Base-by-base conservation (phyloP, 768 basidiomycete genomes). In the Hericium erinaceus region DNA sequence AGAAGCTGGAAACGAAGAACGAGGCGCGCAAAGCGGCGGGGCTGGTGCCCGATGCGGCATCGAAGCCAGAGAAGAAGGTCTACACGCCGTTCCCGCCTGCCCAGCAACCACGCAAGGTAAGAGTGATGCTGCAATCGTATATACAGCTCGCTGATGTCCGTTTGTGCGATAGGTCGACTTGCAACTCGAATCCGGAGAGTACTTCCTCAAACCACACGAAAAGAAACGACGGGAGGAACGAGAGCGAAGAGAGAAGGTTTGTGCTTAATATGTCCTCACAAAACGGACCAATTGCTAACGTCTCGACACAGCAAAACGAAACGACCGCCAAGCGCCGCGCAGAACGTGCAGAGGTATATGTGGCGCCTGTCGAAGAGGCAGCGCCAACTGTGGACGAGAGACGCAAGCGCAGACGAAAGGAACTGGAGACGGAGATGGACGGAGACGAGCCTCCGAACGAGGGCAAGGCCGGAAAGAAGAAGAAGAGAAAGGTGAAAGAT, bases 21-120 rank as follows among this genome's bases (percentile, higher is more conserved):
- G 82, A 80, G 62, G 84, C 84, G 15, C 79, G 84, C 51, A 75
- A 78, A 60, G 82, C 80, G 52, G 89, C 84, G n/a, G 87, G 85
- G 4, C 65, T 87, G 20, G 77, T 78, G 15, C 68, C 74, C n/a
- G 65, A 70, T 52, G 64, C 65, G 16, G 55, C 64, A 26, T 68
- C 74, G 60, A 80, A 84, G 64, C 75, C 74, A 20, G 78, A 82
- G 64, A 95, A 95, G 82, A 95, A 95, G 70, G 78, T 84, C 15
- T 98, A 98, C 72, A 98, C 97, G n/a, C 97, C 97, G 1, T 99
- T 98, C 82, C 97, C 97, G 39, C 97, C 97, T 37, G 76, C 95
- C 8, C 97, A 98, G 67, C 79, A 82, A 58, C 95, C 95, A 39
- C 85, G 92, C 64, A 98, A 98, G 80, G 91, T 91, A 64, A 56